phyloP scores from a whole-genome alignment of 78 protist genomes.

The Dictyostelium purpureum region DNA sequence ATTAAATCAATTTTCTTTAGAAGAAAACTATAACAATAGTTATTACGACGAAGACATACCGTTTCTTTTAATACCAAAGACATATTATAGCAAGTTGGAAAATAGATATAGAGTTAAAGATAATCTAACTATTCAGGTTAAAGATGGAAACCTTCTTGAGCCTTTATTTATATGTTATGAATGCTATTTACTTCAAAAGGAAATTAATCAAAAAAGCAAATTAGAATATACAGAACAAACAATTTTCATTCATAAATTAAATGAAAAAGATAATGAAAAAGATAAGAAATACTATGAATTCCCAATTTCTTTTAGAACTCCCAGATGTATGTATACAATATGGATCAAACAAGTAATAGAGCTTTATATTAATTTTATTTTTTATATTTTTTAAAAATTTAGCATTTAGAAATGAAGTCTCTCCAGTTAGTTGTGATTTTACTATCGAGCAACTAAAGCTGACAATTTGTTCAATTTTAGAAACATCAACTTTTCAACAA shows the following conservation, averaged over 20 bases:
- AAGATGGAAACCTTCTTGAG: background rate
- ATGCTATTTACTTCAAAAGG: conserved; percentile 2
- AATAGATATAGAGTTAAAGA: background rate
- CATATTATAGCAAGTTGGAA: background rate
- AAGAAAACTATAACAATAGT: background rate
- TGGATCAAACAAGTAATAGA: background rate
- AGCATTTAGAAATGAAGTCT: conserved; percentile 26
- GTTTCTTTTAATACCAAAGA: background rate
- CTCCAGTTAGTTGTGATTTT: conserved; percentile 4
- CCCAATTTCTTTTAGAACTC: background rate
- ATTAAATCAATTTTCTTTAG: background rate
- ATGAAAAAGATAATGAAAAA: conserved; percentile 8
- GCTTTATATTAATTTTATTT: background rate
- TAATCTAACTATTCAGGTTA: background rate
- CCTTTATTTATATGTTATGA: background rate
- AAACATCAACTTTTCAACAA: conserved; percentile 1
- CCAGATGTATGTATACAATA: conserved; percentile 12
- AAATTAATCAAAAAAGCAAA: conserved; percentile 5
- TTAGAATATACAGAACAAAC: background rate
- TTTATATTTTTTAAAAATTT: background rate
- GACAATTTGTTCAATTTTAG: conserved; percentile 8
- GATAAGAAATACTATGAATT: conserved; percentile 35
- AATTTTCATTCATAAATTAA: conserved; percentile 20
- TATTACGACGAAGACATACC: background rate
- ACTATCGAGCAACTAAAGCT: conserved; percentile 32